phyloP scores from a whole-genome alignment of 306 rosid genomes.

The Cucurbita moschata region DNA sequence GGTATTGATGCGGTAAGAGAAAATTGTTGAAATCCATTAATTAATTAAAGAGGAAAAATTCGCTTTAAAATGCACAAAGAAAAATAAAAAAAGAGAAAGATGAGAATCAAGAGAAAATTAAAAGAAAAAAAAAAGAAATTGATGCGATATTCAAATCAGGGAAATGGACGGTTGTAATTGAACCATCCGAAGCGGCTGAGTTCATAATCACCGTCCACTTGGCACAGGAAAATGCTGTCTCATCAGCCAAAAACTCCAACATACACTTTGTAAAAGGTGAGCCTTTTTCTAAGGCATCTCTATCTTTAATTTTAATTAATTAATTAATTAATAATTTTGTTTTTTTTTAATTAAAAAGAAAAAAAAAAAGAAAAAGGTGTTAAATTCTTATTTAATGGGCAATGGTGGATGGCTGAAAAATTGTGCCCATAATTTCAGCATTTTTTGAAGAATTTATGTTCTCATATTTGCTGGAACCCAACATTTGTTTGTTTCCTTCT shows the following conservation, averaged over 20 bases:
- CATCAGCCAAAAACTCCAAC: neutral
- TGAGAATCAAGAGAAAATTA: no score
- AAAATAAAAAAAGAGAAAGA: no score
- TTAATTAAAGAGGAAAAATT: no score
- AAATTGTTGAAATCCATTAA: neutral
- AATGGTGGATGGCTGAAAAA: neutral
- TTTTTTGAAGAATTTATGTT: neutral
- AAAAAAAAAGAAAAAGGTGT: neutral
- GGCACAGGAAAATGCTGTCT: neutral
- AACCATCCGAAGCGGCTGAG: neutral
- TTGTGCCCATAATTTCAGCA: neutral
- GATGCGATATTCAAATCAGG: neutral
- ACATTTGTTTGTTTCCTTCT: neutral
- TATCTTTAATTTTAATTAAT: neutral
- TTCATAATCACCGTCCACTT: neutral
- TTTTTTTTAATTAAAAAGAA: neutral
- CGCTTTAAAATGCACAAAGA: neutral
- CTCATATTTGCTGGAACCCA: neutral
- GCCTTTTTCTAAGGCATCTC: neutral
- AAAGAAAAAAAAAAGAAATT: no score
- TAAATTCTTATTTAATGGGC: neutral
- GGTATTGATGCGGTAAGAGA: neutral
- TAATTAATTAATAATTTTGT: no score
- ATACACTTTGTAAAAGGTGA: neutral
- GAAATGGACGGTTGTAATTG: neutral